Conservation (phyloP, 1,139 yeast species). For the Candida glucosophila region DNA sequence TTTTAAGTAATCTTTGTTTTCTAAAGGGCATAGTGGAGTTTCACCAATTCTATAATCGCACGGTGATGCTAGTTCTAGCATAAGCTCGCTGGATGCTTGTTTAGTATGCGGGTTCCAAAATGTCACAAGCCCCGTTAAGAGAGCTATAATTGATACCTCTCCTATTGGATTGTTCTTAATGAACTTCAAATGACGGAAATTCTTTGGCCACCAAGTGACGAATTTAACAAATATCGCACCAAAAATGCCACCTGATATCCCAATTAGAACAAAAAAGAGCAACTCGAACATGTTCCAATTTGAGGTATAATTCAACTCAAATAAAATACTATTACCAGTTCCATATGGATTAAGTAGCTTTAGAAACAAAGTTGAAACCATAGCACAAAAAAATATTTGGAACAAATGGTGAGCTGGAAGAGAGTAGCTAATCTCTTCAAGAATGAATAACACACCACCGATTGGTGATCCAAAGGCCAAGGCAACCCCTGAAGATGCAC, state of each 20-base stretch:
- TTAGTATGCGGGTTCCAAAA: constrained; percentile 48
- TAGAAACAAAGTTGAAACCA: constrained; percentile 46
- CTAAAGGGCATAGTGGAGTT: constrained; percentile 35
- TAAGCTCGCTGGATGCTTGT: constrained; percentile 45
- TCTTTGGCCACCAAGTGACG: constrained; percentile 41
- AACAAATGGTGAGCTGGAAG: constrained; percentile 52
- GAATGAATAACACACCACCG: constrained; percentile 59
- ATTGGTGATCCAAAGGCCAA: constrained; percentile 64
- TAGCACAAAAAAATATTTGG: constrained; percentile 54
- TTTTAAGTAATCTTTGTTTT: constrained; percentile 16
- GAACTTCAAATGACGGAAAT: constrained; percentile 23
- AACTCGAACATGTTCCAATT: constrained; percentile 51
- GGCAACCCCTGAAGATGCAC: constrained; percentile 64
- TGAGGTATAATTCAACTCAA: constrained; percentile 45
- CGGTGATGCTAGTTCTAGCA: constrained; percentile 46
- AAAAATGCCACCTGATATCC: constrained; percentile 49
- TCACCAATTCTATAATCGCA: constrained; percentile 23
- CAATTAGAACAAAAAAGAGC: constrained; percentile 39
- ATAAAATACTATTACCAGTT: constrained; percentile 53
- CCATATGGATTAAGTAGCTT: constrained; percentile 55
- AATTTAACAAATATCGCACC: constrained; percentile 50
- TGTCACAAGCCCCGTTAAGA: constrained; percentile 41
- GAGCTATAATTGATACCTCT: constrained; percentile 42
- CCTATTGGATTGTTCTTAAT: constrained; percentile 34
- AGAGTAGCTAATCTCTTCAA: constrained; percentile 58